Evolutionary conservation across 2,329 filamentous ascomycete species (phyloP), one percentile per base, ranked within the genome.

Genomic region (Phyllosticta paracitricarpa): DNA sequence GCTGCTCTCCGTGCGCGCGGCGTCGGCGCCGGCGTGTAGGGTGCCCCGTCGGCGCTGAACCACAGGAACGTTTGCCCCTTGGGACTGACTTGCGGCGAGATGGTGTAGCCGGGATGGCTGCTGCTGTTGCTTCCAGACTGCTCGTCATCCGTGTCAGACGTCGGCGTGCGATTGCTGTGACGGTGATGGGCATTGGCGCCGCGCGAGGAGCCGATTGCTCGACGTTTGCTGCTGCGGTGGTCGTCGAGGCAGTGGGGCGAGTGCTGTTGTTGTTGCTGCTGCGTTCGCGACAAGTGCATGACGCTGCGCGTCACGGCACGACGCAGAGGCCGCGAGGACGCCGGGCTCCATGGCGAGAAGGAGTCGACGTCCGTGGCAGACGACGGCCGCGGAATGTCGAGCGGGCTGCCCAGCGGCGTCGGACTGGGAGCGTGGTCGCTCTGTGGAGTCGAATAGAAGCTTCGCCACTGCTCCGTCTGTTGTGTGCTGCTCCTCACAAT

Each of bases 401-500:
- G 48, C n/a, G 40, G 40, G 14, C 40, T 48, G 40, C 40, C 40
- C 40, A 48, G 40, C 12, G 40, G 40, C 14, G 17, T 48, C 6
- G 40, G 40, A n/a, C 40, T 48, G 40, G 40, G 40, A 14, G 40
- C 40, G 40, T 48, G 40, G 40, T 48, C 40, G 40, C 40, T 48
- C 40, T 48, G 40, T 7, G 40, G 17, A 3, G 53, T 52, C 48
- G 57, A 53, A 14, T 54, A 53, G 28, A 51, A 24, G 10, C 53
- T 35, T 8, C 67, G 69, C 70, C 76, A 76, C 14, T 69, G 69
- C 35, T 72, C 64, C 4, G 75, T 74, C 59, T 79, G 74, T 12
- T 62, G 54, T 54, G 67, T 61, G 68, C 77, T 71, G 58, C 65
- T 66, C n/a, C 67, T 66, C 12, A 79, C 70, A 53, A 78, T 71